A percentile compares a stretch with the other conserved stretches of the same genome.
Conservation (phyloP, 805 yeast species). For the Cyberlindnera suaveolens region DNA sequence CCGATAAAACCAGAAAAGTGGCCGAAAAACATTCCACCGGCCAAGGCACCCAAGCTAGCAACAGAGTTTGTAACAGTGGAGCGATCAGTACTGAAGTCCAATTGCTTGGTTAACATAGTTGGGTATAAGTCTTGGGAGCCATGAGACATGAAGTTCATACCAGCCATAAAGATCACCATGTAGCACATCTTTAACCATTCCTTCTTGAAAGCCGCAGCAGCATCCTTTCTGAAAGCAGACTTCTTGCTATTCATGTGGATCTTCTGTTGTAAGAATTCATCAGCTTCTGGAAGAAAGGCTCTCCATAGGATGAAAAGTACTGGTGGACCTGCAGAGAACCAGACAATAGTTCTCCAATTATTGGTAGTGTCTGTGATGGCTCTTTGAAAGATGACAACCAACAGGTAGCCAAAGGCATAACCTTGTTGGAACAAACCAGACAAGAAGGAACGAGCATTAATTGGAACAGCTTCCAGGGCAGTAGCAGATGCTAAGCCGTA, state of each 20-base stretch:
- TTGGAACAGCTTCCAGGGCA: slow-evolving; percentile 42
- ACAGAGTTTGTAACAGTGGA: slow-evolving; percentile 52
- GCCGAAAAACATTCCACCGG: slow-evolving; percentile 51
- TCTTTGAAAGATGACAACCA: slow-evolving; percentile 60
- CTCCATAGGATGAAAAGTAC: slow-evolving; percentile 37
- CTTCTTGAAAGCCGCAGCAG: slow-evolving; percentile 29
- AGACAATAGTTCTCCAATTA: slow-evolving; percentile 60
- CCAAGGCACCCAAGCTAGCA: slow-evolving; percentile 52
- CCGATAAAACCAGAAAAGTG: slow-evolving; percentile 51
- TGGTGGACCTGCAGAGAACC: slow-evolving; percentile 62
- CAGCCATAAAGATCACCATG: slow-evolving; percentile 53
- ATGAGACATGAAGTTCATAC: slow-evolving; percentile 57
- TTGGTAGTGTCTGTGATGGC: slow-evolving; percentile 50
- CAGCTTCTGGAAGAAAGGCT: slow-evolving; percentile 43
- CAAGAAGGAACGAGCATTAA: slow-evolving; percentile 47
- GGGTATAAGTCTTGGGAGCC: slow-evolving; percentile 62
- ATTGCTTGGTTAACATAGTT: slow-evolving; percentile 44
- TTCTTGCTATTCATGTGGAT: slow-evolving; percentile 27
- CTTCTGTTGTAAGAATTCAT: slow-evolving; percentile 40
- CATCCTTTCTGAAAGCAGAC: slow-evolving; percentile 29
- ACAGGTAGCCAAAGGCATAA: slow-evolving; percentile 62
- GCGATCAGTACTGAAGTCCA: slow-evolving; percentile 34
- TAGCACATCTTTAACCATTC: slow-evolving; percentile 59
- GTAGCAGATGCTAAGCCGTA: slow-evolving; percentile 39
- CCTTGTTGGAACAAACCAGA: slow-evolving; percentile 78